Evolutionary conservation across 306 rosid genomes (phyloP).

Genomic region (Cucurbita moschata): DNA sequence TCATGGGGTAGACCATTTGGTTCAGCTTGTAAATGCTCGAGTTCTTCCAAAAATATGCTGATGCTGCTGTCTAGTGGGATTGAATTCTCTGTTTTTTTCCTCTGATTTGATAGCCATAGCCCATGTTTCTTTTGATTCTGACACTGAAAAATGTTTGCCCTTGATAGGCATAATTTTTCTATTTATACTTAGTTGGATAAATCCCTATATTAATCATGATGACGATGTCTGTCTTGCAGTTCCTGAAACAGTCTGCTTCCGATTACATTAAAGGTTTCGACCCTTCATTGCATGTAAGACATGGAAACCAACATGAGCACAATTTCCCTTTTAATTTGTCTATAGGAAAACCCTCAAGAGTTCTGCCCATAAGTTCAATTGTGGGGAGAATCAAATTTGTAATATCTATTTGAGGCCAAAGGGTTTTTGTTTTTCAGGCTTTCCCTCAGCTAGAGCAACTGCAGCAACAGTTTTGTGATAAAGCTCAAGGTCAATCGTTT

Average conservation of each 20-base stretch:
- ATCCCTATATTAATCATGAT: slow-evolving; percentile 17
- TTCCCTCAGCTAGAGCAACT: slow-evolving; percentile 63
- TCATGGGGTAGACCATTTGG: neutral
- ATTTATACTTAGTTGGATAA: neutral
- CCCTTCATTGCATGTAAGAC: slow-evolving; percentile 63
- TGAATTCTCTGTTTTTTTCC: no score
- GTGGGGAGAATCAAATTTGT: neutral
- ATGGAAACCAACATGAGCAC: neutral
- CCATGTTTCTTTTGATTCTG: no score
- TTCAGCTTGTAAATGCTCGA: no score
- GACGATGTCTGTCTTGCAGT: slow-evolving; percentile 36
- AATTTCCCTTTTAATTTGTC: neutral
- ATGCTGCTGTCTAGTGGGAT: no score
- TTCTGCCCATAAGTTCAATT: neutral
- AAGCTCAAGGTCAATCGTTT: slow-evolving; percentile 33
- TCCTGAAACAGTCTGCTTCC: slow-evolving; percentile 68
- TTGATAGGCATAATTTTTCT: no score
- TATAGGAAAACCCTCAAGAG: neutral
- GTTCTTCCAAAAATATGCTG: no score
- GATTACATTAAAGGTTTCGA: slow-evolving; percentile 64
- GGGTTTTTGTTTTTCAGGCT: slow-evolving; percentile 24
- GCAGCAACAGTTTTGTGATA: slow-evolving; percentile 56
- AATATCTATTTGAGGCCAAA: neutral
- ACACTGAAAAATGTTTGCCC: no score
- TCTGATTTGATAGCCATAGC: no score